Evolutionary conservation across 2,329 filamentous ascomycete species (phyloP), one percentile per base, ranked within the genome.

Genomic region (Elsinoe fawcettii): DNA sequence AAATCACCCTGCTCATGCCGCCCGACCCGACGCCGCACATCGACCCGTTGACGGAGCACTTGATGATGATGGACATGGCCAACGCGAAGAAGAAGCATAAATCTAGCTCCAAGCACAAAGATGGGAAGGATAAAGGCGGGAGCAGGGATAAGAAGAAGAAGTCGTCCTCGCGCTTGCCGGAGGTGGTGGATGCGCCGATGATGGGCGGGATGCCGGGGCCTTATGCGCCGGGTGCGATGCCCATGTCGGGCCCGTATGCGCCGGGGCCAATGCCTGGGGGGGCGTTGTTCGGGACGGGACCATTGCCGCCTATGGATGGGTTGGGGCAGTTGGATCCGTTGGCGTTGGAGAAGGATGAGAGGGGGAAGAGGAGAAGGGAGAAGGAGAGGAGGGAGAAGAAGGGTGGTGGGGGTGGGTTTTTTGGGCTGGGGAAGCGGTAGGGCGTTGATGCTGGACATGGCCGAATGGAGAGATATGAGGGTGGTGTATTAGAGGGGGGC

Each of bases 1-100:
- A 71, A 47, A 73, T 77, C 58, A 74, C 67, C 8, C 77, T 77
- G 74, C 72, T 75, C 61, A 74, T 77, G 67, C 77, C 75, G 74
- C 75, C 75, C 0, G 72, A 76, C 67, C 67, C 70, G 9, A 71
- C 74, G 51, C 59, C 56, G 18, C 54, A 37, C n/a, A 30, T 25
- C 12, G 53, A 44, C 32, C 51, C 51, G 6, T 6, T 51, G 25
- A 16, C 34, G n/a, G 46, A 51, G 46, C 46, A 51, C 6, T 39
- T 53, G 49, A 53, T 53, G 49, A 55, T 55, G 53, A 36, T 30
- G 37, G 53, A 36, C 12, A 23, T 44, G 37, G 20, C n/a, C 11
- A 20, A 20, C 49, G 16, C 22, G 14, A 44, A 55, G 37, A 55
- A 55, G 36, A 55, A 55, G 22, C 36, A 55, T 22, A 55, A 55